Conservation (phyloP, 2,329 filamentous ascomycete species). For the Ilyonectria robusta region DNA sequence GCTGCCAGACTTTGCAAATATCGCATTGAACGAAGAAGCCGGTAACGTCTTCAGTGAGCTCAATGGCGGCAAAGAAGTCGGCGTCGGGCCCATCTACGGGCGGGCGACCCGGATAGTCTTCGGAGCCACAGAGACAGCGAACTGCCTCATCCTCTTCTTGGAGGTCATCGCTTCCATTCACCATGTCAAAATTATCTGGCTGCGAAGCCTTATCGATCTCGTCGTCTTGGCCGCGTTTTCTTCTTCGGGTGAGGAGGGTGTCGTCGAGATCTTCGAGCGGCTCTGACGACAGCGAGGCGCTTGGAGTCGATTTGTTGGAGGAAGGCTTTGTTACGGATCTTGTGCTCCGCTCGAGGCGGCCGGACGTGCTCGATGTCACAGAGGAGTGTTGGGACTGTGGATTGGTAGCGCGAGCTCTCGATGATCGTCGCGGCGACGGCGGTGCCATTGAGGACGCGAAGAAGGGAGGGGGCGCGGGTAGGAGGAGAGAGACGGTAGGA, state of each 20-base stretch:
- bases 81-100: conserved; percentile 72
- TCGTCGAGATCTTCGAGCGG: conserved; percentile 78
- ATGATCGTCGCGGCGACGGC: conserved; percentile 86
- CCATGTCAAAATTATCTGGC: conserved; percentile 64
- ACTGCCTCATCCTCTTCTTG: conserved; percentile 90
- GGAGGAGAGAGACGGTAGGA: conserved; percentile 27
- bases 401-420: conserved; percentile 87
- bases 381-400: conserved; percentile 83
- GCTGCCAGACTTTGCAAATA: conserved; percentile 98
- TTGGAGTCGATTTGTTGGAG: conserved; percentile 83
- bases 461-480: conserved; percentile 48
- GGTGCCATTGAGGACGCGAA: conserved; percentile 67
- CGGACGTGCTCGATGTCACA: conserved; percentile 83
- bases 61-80: conserved; percentile 71
- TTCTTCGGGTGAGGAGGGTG: conserved; percentile 80
- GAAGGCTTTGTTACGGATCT: conserved; percentile 80
- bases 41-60: conserved; percentile 86
- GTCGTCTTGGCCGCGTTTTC: conserved; percentile 81
- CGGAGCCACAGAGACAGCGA: conserved; percentile 92
- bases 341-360: conserved; percentile 81
- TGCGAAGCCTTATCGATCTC: conserved; percentile 64
- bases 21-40: conserved; percentile 99
- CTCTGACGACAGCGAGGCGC: conserved; percentile 79
- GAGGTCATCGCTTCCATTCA: conserved; percentile 77
- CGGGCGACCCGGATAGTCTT: conserved; percentile 92